Base-by-base conservation (phyloP, 805 yeast genomes). In the Blastobotrys robertii region DNA sequence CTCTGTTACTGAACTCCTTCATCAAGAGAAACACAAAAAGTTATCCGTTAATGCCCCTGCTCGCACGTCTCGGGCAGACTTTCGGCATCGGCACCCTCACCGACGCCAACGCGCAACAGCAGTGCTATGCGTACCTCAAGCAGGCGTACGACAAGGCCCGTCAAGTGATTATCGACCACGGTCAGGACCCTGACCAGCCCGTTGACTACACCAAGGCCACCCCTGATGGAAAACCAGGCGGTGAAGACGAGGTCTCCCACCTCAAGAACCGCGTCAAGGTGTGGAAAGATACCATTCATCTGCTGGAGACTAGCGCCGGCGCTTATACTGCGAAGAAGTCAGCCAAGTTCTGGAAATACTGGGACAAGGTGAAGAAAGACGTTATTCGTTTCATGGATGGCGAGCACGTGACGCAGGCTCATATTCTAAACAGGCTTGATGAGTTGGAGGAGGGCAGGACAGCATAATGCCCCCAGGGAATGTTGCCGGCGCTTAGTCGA, bases 311-410 rank as follows among this genome's bases (percentile, higher is more conserved):
- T 14, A 38, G 45, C 11, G 50, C 48, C 25, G 58, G 56, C 12
- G 40, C 47, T 8, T 44, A 48, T 43, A 34, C 40, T 22, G 38
- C 43, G 37, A 40, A 38, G 35, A 43, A 52, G 15, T 61, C 66
- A 29, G 41, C 52, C 34, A 58, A 49, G 42, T 63, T 63, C 47
- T 63, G 67, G 67, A 42, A 49, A 10, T 55, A 61, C 47, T 63
- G 67, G 67, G 66, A 62, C 50, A 54, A 52, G 44, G 52, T 53
- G 49, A 60, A 58, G 53, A 38, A 45, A 14, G 50, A 39, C 37
- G 52, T 58, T 19, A 50, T 63, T 22, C 14, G 30, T 29, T 14
- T 28, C 8, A 43, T 35, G 8, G 15, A 42, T 11, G 46, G 47
- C 14, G 33, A 50, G 48, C 11, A 40, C 30, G 14, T 42, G 10